Evolutionary conservation across 352 stramenopile genomes (phyloP).

Genomic region (Phytophthora sansomeana): DNA sequence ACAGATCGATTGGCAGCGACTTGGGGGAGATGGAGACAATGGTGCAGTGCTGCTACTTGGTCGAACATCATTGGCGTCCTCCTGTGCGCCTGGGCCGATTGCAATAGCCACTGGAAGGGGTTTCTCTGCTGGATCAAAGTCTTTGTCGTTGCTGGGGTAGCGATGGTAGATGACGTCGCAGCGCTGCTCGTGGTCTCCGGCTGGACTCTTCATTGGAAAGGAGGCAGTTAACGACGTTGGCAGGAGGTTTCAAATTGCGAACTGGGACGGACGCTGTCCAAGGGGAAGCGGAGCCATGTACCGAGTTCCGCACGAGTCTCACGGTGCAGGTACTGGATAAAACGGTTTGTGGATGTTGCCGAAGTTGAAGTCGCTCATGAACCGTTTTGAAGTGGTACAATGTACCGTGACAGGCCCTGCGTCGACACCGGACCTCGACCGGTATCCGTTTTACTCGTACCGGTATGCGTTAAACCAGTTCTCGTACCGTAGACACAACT

Average conservation of each 20-base stretch:
- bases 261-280: background rate
- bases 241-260: constrained; percentile 16
- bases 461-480: background rate
- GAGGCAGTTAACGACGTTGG: background rate
- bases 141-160: constrained; percentile 24
- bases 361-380: constrained; percentile 11
- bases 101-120: constrained; percentile 28
- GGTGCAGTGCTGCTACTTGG: background rate
- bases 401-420: too few relatives aligned
- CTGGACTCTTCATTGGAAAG: constrained; percentile 28
- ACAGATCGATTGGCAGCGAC: constrained; percentile 6
- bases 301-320: constrained; percentile 9
- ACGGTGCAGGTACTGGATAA: constrained; percentile 7
- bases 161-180: constrained; percentile 40
- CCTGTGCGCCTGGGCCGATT: background rate
- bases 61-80: background rate
- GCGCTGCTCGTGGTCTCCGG: background rate
- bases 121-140: constrained; percentile 32
- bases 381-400: too few relatives aligned
- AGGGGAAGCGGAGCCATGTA: background rate
- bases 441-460: too few relatives aligned
- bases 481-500: background rate
- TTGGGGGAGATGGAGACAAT: background rate
- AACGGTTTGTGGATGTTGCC: constrained; percentile 19
- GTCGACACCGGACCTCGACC: too few relatives aligned